Base-by-base conservation (phyloP, 2,329 filamentous ascomycete genomes). In the Akanthomyces lecanii region DNA sequence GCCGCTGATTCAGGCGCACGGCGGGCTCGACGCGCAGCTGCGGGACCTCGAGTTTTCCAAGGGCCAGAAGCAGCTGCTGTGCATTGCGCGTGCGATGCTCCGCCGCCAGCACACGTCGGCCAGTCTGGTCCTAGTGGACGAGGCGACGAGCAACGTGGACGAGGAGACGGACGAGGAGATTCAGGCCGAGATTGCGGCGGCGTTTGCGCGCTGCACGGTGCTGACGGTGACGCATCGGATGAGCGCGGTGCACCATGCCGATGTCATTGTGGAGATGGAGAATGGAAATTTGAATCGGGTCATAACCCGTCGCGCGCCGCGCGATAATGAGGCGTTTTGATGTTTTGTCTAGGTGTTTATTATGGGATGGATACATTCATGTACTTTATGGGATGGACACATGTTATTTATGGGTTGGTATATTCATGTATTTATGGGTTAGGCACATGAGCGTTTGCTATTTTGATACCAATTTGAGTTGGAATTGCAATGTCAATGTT, bases 111-210 rank as follows among this genome's bases (percentile, higher is more conserved):
- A 18, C 33, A 55, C 62, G 47, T 48, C 42, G n/a, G 56, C 57
- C 11, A 45, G 30, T 6, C 33, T 64, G 21, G 44, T 61, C 3
- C 44, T 64, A 7, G 28, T 64, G 8, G 62, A 64, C 44, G 62
- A 64, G 51, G 57, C 57, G 33, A 61, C 62, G 33, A 64, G 62
- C 57, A 60, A 52, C 5, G 58, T 66, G 11, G 81, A 82, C 64
- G 80, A 80, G 74, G 74, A 76, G 61, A 67, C 66, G 10, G 66
- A 68, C 18, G 59, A 59, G 12, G 53, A 58, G 44, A 65, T 68
- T 45, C 36, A 54, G 21, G 33, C 23, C 8, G 58, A 64, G 14
- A 63, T 68, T 12, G 65, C 62, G 50, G 38, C 33, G 6, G 66
- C 62, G 18, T 68, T 68, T 28, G 58, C 28, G 21, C 12, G 40